Percentiles rank a stretch among this genome's conserved stretches.
phyloP scores from a whole-genome alignment of 805 yeast genomes.

The Lachancea nothofagi region DNA sequence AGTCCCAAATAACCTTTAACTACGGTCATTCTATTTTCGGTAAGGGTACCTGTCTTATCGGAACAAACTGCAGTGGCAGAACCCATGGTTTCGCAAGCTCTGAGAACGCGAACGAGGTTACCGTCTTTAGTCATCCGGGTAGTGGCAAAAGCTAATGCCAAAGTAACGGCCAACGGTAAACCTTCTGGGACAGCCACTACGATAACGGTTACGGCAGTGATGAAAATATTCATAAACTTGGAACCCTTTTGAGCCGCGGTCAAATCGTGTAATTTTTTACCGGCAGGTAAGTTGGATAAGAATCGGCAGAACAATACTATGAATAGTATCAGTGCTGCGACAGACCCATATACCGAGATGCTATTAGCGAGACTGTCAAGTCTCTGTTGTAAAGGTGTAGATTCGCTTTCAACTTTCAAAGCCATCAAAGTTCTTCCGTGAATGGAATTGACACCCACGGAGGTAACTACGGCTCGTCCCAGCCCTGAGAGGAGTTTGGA shows the following conservation, averaged over 20 bases:
- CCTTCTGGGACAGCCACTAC: constrained; percentile 99
- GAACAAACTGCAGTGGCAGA: constrained; percentile 96
- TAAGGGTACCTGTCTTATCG: constrained; percentile 95
- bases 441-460: constrained; percentile 84
- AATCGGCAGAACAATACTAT: constrained; percentile 73
- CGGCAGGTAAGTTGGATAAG: constrained; percentile 52
- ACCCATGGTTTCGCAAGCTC: constrained; percentile 98
- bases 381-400: constrained; percentile 84
- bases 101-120: constrained; percentile 87
- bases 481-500: constrained; percentile 82
- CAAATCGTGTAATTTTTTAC: constrained; percentile 40
- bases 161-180: constrained; percentile 91
- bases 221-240: constrained; percentile 74
- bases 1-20: constrained; percentile 69
- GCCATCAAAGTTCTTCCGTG: constrained; percentile 90
- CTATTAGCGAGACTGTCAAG: constrained; percentile 81
- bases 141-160: constrained; percentile 96
- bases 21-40: constrained; percentile 90
- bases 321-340: constrained; percentile 79
- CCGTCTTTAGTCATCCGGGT: constrained; percentile 97
- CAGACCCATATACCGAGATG: constrained; percentile 88
- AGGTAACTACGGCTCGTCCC: constrained; percentile 80
- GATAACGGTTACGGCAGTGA: constrained; percentile 85
- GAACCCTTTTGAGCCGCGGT: constrained; percentile 75
- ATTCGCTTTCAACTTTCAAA: constrained; percentile 66